Base-by-base conservation (phyloP, 139 green algal genomes). In the Chlamydomonas sp. region DNA sequence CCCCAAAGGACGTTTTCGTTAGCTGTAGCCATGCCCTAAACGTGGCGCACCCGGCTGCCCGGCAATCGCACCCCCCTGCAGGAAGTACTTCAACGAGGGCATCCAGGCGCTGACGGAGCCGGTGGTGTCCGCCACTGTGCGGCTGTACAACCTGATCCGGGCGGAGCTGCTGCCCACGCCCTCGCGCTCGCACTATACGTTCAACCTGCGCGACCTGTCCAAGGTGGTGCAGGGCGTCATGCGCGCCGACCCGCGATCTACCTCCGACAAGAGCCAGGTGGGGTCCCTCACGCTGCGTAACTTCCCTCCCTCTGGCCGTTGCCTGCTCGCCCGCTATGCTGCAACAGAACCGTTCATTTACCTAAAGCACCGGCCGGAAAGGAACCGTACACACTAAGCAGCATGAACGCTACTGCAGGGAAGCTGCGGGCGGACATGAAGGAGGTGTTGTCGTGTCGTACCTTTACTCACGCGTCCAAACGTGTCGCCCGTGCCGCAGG, bases 181-280 rank as follows among this genome's bases (percentile, higher is more conserved):
- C 49, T 91, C 87, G 6, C 95, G 95, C 88, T 89, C 57, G 31
- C 95, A 97, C 92, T 97, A 97, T 92, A 96, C 92, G 57, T 97
- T 97, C 93, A 97, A 97, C 92, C 91, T 97, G 88, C 90, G 95
- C 9, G 95, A 97, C 83, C 84, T 97, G 76, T 92, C 91, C 67
- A 96, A 95, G 86, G 93, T 95, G 71, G 88, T 97, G 58, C 95
- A 97, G 88, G 95, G 95, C 77, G 89, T 95, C 57, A 94, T 97
- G 93, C 90, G 94, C 16, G 93, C 92, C 5, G 94, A 96, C 67
- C 88, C 93, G 18, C 90, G 87, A 16, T 84, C 79, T 60, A 91
- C 88, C 4, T 82, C 68, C 20, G 83, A 90, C 20, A 63, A 60
- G 64, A 84, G 89, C 20, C 91, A 95, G 80, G 73, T 95, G 68